Conservation (phyloP, 306 rosid genomes). For the Sicyos baderoa region DNA sequence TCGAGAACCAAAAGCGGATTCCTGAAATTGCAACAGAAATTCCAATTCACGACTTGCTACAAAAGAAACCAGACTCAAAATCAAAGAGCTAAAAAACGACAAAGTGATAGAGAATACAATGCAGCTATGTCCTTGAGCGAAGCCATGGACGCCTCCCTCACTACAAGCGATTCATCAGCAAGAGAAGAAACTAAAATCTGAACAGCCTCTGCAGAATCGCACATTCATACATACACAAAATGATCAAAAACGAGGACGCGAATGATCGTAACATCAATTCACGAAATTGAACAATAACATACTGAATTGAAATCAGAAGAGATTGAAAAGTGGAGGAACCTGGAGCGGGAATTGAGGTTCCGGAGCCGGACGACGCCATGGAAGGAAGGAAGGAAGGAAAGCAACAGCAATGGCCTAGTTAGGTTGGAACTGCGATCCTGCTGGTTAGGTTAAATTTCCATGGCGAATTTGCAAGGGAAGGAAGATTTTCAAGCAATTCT, state of each 20-base stretch:
- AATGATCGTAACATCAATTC: neutral
- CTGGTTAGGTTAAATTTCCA: slow-evolving; percentile 4
- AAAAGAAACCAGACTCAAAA: neutral
- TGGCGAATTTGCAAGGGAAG: neutral
- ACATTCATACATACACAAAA: neutral
- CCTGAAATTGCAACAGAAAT: slow-evolving; percentile 32
- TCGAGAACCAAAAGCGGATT: slow-evolving; percentile 75
- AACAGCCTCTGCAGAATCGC: slow-evolving; percentile 57
- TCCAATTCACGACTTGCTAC: neutral
- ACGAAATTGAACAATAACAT: neutral
- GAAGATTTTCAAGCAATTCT: neutral
- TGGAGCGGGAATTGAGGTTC: slow-evolving; percentile 53
- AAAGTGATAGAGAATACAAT: slow-evolving; percentile 34
- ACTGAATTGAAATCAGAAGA: neutral
- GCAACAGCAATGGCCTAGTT: neutral
- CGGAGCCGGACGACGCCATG: slow-evolving; percentile 62
- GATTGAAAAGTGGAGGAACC: slow-evolving; percentile 30
- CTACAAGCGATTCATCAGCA: slow-evolving; percentile 70
- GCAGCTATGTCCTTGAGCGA: slow-evolving; percentile 72
- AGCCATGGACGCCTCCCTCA: slow-evolving; percentile 68
- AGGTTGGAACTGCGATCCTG: neutral
- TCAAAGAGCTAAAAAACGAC: slow-evolving; percentile 4
- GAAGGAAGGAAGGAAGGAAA: slow-evolving; percentile 5
- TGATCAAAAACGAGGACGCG: slow-evolving; percentile 12
- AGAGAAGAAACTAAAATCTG: slow-evolving; percentile 72